Conservation (phyloP, 2,329 filamentous ascomycete genomes). For the Xylariaceae sp. region DNA sequence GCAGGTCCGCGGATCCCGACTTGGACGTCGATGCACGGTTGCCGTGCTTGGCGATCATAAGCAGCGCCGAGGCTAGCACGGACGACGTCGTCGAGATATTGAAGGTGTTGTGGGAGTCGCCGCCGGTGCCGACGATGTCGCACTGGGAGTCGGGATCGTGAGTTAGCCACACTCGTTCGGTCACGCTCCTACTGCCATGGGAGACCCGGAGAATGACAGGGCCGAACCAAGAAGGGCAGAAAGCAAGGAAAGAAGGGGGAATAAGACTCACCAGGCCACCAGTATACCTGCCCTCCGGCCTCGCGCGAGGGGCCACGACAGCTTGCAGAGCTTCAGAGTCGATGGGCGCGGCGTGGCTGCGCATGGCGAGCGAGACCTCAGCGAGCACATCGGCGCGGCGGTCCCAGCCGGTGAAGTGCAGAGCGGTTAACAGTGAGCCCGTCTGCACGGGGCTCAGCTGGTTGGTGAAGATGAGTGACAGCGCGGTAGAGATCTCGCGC, state of each 20-base stretch:
- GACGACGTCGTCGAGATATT: slow-evolving; percentile 95
- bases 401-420: slow-evolving; percentile 88
- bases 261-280: slow-evolving; percentile 72
- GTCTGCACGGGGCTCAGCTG: slow-evolving; percentile 82
- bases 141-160: slow-evolving; percentile 35
- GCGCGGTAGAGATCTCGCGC: slow-evolving; percentile 79
- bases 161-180: not conserved
- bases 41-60: slow-evolving; percentile 89
- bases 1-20: slow-evolving; percentile 88
- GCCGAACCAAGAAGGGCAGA: too few relatives aligned
- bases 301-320: slow-evolving; percentile 52
- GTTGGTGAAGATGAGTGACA: slow-evolving; percentile 87
- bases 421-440: slow-evolving; percentile 76
- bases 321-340: slow-evolving; percentile 55
- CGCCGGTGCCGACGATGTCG: slow-evolving; percentile 95
- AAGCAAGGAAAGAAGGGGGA: too few relatives aligned
- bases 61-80: slow-evolving; percentile 77
- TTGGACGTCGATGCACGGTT: slow-evolving; percentile 93
- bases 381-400: slow-evolving; percentile 78
- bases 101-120: slow-evolving; percentile 95
- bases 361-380: slow-evolving; percentile 77
- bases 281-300: slow-evolving; percentile 64
- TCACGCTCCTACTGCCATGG: not conserved
- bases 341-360: slow-evolving; percentile 65
- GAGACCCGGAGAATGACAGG: not conserved